Base-by-base conservation (phyloP, 495 filamentous ascomycete genomes). In the Neurospora sp. region DNA sequence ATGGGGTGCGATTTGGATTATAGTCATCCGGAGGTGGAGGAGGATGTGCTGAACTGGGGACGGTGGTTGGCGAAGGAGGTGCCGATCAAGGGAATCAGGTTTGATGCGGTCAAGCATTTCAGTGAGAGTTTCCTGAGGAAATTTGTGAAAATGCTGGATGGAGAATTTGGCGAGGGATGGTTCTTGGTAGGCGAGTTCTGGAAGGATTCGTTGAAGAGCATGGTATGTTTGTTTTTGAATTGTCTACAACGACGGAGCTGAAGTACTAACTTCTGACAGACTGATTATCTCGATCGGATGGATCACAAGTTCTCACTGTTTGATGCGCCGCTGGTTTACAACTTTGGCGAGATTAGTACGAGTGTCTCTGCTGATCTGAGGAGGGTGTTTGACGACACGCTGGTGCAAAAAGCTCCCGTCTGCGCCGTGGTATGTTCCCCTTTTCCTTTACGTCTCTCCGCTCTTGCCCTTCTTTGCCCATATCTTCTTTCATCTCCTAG, bases 91-190 rank as follows among this genome's bases (percentile, higher is more conserved):
- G 92, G 92, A 8, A 90, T 94, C 76, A 85, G 92, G 9, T 85
- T 94, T n/a, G 92, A 94, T 79, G 92, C 91, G 16, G 87, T 89
- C 23, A 90, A 92, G 78, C 92, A 94, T 81, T 91, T 90, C 78
- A 90, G 88, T 14, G 85, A 88, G 70, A 83, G 83, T 1, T 93
- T 93, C 76, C 86, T 91, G 20, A 83, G 83, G 39, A 82, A 87
- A 4, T 91, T 92, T 73, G 85, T 92, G 38, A 77, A 81, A 3
- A 79, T 85, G 70, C 75, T 93, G 46, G 85, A 89, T 39, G 78
- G 84, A 38, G 80, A 78, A 1, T 80, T 84, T 69, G 88, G 87
- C 12, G 75, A 82, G 5, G 85, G 88, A 10, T 89, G 87, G 79
- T 91, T 92, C 75, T 84, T 91, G 40, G 90, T 93, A 5, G 91